Evolutionary conservation across 2,329 filamentous ascomycete genomes (phyloP).

Genomic region (Fusarium heterosporum): DNA sequence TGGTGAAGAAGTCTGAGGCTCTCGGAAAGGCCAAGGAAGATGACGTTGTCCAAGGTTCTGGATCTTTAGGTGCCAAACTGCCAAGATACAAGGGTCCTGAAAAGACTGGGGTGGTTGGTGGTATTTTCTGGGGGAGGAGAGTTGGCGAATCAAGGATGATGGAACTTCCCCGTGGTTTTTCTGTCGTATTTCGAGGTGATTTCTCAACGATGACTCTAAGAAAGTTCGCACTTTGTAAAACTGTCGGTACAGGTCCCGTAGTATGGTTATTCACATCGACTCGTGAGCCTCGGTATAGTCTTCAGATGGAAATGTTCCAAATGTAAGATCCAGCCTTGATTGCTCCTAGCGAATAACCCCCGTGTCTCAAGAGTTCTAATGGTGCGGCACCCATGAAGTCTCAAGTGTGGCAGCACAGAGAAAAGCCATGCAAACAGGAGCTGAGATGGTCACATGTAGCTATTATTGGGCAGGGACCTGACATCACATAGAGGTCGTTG

Average conservation of each 20-base stretch:
- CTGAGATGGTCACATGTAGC: slow-evolving; percentile 29
- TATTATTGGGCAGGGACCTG: slow-evolving; percentile 13
- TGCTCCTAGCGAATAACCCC: slow-evolving; percentile 4
- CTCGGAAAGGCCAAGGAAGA: slow-evolving; percentile 2
- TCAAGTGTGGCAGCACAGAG: slow-evolving; percentile 2
- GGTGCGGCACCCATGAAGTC: slow-evolving; percentile 2
- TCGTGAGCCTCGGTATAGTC: slow-evolving; percentile 11
- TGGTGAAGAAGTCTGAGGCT: not conserved
- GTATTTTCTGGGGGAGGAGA: not conserved
- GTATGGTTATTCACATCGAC: slow-evolving; percentile 9
- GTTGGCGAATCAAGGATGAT: slow-evolving; percentile 5
- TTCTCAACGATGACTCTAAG: not conserved
- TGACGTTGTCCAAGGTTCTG: slow-evolving; percentile 18
- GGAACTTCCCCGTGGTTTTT: not conserved
- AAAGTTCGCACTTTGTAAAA: not conserved
- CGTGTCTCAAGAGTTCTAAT: slow-evolving; percentile 5
- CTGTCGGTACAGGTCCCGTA: not conserved
- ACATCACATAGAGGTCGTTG: not conserved
- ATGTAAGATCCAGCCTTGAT: slow-evolving; percentile 2
- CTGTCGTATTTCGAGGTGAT: not conserved
- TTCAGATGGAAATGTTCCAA: not conserved
- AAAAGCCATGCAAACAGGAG: slow-evolving; percentile 18
- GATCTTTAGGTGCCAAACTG: not conserved
- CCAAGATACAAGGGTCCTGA: slow-evolving; percentile 15
- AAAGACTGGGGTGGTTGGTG: slow-evolving; percentile 7